Base-by-base conservation (phyloP, 169 alveolate genomes). In the Hepatocystis sp. region DNA sequence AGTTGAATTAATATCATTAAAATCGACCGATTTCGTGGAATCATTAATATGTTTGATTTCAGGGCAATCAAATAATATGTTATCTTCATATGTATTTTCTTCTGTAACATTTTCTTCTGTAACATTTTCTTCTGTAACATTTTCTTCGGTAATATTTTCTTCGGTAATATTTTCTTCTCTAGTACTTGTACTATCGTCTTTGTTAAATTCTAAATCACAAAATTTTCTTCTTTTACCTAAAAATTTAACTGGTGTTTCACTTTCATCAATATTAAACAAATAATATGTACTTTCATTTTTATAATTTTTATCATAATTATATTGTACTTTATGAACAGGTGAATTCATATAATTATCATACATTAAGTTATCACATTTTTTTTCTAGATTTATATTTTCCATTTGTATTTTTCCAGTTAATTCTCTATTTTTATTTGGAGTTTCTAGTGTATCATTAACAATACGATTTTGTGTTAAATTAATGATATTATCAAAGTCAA, bases 121-220 rank as follows among this genome's bases (percentile, higher is more conserved):
- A n/a, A n/a, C n/a, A n/a, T n/a, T n/a, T n/a, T n/a, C n/a, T n/a
- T n/a, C n/a, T n/a, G n/a, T n/a, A n/a, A n/a, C n/a, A n/a, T n/a
- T n/a, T n/a, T n/a, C n/a, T n/a, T n/a, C n/a, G 11, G 86, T 56
- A 61, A 61, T 76, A 58, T 71, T 56, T 71, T 71, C 86, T 63
- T 56, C 46, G 10, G 68, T 56, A 19, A 76, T 42, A 39, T 58
- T 71, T 58, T 71, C 86, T 49, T 71, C 58, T 28, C 76, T 71
- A 28, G 76, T 58, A 52, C 58, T 71, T 2, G 86, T 56, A 32
- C 40, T 44, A 42, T 42, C 58, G 13, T 60, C 86, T 44, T 71
- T 71, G 55, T 46, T 56, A 71, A 19, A 56, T 71, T 58, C 46
- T 30, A 25, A 39, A 30, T 71, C 67, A 71, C 58, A 71, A 21